Evolutionary conservation across 306 rosid genomes (phyloP).

Genomic region (Luffa acutangula): DNA sequence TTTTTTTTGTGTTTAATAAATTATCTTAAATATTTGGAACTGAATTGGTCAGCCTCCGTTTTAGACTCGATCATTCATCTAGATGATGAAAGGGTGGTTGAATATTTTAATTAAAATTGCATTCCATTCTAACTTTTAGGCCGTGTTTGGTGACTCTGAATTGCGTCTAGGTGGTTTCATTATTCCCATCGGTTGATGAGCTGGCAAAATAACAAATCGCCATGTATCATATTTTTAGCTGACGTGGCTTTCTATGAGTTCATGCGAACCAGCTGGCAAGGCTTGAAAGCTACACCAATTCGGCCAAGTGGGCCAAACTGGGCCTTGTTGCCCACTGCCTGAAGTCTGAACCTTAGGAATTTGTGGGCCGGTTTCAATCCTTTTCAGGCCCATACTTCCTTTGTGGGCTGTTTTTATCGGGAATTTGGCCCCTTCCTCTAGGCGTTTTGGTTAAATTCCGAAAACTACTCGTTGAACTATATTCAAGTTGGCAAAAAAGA

Average conservation of each 20-base stretch:
- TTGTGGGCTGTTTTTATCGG: neutral
- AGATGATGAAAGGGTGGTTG: neutral
- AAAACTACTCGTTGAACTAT: too few relatives aligned
- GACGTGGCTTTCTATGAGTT: neutral
- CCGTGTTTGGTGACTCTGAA: neutral
- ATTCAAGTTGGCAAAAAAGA: too few relatives aligned
- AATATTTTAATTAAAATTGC: slow-evolving; percentile 1
- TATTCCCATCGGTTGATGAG: neutral
- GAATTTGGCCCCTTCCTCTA: neutral
- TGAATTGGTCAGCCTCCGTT: slow-evolving; percentile 1
- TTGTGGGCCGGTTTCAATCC: neutral
- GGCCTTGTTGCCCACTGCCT: neutral
- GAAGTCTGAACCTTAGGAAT: neutral
- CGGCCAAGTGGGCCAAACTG: neutral
- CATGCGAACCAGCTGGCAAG: neutral
- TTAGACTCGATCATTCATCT: neutral
- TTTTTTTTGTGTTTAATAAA: neutral
- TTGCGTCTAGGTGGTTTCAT: neutral
- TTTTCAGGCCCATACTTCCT: neutral
- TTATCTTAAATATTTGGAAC: neutral
- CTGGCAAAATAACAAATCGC: neutral
- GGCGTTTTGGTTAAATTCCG: too few relatives aligned
- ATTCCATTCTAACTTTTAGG: neutral
- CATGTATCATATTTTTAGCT: neutral
- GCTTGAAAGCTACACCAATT: neutral